These are phyloP conservation scores for Andrographis paniculata DNA, from an alignment of 305 asterid species.

Conservation along the genomic window DNA sequence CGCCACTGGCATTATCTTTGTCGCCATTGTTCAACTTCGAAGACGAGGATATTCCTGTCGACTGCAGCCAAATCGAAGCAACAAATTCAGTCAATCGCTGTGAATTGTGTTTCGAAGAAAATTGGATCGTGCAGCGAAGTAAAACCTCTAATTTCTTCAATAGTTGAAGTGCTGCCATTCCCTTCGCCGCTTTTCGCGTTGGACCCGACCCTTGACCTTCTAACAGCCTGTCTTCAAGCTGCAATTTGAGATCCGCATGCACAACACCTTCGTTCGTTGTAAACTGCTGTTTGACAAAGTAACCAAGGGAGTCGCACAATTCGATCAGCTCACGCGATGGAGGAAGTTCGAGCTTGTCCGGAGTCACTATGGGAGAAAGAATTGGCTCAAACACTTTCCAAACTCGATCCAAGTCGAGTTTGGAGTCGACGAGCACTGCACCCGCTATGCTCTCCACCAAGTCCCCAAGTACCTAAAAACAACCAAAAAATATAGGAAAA, in stretches of 20 bases:
- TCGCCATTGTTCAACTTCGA: slow-evolving; percentile 38
- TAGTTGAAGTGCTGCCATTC: slow-evolving; percentile 70
- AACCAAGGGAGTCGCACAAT: slow-evolving; percentile 84
- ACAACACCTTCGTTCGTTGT: slow-evolving; percentile 35
- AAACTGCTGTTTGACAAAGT: slow-evolving; percentile 40
- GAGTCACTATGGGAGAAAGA: slow-evolving; percentile 91
- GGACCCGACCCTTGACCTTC: slow-evolving; percentile 54
- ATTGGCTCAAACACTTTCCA: slow-evolving; percentile 76
- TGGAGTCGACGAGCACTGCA: slow-evolving; percentile 79
- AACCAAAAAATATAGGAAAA: background rate
- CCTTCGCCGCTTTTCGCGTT: slow-evolving; percentile 61
- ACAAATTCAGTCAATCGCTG: slow-evolving; percentile 3
- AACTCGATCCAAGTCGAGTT: slow-evolving; percentile 58
- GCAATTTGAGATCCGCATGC: slow-evolving; percentile 54
- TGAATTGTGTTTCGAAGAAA: no score
- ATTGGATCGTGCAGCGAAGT: no score
- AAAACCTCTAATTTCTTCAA: slow-evolving; percentile 70
- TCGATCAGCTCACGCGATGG: slow-evolving; percentile 81
- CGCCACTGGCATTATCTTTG: slow-evolving; percentile 20
- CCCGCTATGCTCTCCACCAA: slow-evolving; percentile 94
- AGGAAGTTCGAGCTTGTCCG: slow-evolving; percentile 78
- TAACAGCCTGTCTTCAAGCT: slow-evolving; percentile 57
- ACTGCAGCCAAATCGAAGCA: slow-evolving; percentile 31
- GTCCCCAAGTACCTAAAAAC: slow-evolving; percentile 80
- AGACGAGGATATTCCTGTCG: slow-evolving; percentile 46